These are phyloP conservation scores for Xylariaceae sp. DNA, from an alignment of 2,329 filamentous ascomycete genomes.

Conservation along the genomic window DNA sequence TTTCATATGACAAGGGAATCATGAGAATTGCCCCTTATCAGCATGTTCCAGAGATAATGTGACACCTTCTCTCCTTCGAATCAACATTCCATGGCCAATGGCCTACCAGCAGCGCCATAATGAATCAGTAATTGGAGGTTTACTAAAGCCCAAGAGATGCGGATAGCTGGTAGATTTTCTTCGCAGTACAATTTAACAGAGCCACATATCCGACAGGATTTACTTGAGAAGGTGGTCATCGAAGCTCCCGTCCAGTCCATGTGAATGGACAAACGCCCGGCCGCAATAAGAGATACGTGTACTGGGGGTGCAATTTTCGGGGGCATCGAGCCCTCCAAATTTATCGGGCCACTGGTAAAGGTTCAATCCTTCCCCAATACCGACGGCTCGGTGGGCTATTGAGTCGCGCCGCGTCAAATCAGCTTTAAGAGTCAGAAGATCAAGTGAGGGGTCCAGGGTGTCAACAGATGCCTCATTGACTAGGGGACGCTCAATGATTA, in stretches of 20 bases:
- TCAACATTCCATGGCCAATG: neutral
- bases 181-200: slow-evolving; percentile 18
- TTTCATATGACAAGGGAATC: slow-evolving; percentile 28
- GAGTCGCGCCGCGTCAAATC: slow-evolving; percentile 22
- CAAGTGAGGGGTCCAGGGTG: slow-evolving; percentile 5
- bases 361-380: slow-evolving; percentile 16
- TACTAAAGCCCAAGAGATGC: neutral
- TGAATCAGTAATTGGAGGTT: neutral
- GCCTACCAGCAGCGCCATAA: neutral
- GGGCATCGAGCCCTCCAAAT: slow-evolving; percentile 33
- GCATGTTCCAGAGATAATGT: slow-evolving; percentile 10
- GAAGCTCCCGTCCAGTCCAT: slow-evolving; percentile 28
- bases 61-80: neutral
- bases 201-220: slow-evolving; percentile 31
- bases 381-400: slow-evolving; percentile 16
- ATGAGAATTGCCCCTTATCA: slow-evolving; percentile 28
- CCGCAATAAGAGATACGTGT: slow-evolving; percentile 20
- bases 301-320: slow-evolving; percentile 32
- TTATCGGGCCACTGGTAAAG: slow-evolving; percentile 29
- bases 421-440: slow-evolving; percentile 20
- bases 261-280: slow-evolving; percentile 32
- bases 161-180: neutral
- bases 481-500: slow-evolving; percentile 28
- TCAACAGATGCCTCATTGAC: slow-evolving; percentile 28
- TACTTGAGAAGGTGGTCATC: slow-evolving; percentile 28